Conservation (phyloP, 306 rosid species). For the Trichosanthes truncata region DNA sequence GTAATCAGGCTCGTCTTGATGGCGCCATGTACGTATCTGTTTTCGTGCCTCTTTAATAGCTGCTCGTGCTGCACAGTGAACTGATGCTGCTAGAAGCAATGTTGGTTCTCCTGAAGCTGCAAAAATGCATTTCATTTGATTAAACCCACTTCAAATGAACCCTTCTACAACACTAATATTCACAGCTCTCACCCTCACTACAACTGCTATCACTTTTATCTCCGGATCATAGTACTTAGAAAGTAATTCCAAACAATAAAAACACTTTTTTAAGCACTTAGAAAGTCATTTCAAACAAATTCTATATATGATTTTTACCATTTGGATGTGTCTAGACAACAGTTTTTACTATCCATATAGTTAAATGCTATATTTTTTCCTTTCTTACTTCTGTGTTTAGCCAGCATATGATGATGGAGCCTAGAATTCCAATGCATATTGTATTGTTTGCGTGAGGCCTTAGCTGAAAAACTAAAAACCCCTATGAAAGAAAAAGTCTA, state of each 20-base stretch:
- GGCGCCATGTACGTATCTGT: conserved; percentile 59
- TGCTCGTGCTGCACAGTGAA: conserved; percentile 85
- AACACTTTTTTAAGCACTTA: too few species aligned
- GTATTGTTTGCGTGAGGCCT: not conserved
- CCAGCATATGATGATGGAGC: not conserved
- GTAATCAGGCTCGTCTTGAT: conserved; percentile 20
- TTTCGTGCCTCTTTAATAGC: conserved; percentile 68
- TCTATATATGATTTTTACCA: not conserved
- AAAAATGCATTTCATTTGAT: conserved; percentile 5
- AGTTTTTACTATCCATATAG: not conserved
- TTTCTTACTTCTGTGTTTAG: not conserved
- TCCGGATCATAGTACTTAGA: too few species aligned
- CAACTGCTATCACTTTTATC: not conserved
- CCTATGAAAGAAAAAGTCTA: not conserved
- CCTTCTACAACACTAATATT: not conserved
- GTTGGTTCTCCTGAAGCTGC: conserved; percentile 99
- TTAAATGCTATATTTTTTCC: not conserved
- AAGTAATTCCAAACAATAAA: too few species aligned
- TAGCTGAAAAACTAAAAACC: not conserved
- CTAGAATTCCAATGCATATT: not conserved
- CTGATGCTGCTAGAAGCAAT: conserved; percentile 63
- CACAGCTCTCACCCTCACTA: not conserved
- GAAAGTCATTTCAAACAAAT: too few species aligned
- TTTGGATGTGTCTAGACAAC: not conserved
- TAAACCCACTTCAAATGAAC: not conserved